Base-by-base conservation (phyloP, 2,329 filamentous ascomycete species). In the Ophiostoma sp. region DNA sequence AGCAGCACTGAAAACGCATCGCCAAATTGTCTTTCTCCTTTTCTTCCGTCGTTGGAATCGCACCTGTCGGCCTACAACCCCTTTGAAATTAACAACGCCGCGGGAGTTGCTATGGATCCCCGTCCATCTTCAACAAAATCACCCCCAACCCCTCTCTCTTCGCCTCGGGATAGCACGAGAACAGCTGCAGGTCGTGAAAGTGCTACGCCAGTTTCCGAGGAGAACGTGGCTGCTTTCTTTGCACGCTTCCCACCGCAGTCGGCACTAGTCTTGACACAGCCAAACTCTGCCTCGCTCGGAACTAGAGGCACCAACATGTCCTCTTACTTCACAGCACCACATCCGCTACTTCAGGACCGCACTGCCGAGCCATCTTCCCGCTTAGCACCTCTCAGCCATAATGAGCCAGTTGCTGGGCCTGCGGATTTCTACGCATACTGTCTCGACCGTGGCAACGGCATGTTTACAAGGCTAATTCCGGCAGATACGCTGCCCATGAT, bases 391-490 rank as follows among this genome's bases (percentile, higher is more conserved):
- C 27, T 27, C 27, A 27, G 16, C 11, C 47, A 49, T 9, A 16
- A 5, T 16, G 11, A 63, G 9, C 6, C 60, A 6, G 49, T n/a
- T 12, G 1, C 40, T 8, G 38, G 27, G 60, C 60, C 60, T 2
- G 58, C 58, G 5, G 40, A 41, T 7, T 63, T 75, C 14, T 82
- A 79, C 68, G 80, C 78, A 1, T 87, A 87, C 74, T 85, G 80
- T 71, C 80, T 83, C 66, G 80, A 83, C 66, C 80, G 85, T 6
- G 81, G 81, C 8, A 81, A 85, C 69, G 85, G 85, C 3, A 76
- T 78, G 64, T 83, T 80, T 69, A 86, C 85, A 5, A 79, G 82
- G 3, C 80, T 88, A 0, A 77, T 87, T 14, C 84, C 84, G 0
- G 85, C 82, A 0, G 85, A 88, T 70, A 78, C 80, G 76, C 75